Percentiles rank a stretch among this genome's conserved stretches.
Conservation (phyloP, 805 yeast genomes). For the Ogataea philodendri region DNA sequence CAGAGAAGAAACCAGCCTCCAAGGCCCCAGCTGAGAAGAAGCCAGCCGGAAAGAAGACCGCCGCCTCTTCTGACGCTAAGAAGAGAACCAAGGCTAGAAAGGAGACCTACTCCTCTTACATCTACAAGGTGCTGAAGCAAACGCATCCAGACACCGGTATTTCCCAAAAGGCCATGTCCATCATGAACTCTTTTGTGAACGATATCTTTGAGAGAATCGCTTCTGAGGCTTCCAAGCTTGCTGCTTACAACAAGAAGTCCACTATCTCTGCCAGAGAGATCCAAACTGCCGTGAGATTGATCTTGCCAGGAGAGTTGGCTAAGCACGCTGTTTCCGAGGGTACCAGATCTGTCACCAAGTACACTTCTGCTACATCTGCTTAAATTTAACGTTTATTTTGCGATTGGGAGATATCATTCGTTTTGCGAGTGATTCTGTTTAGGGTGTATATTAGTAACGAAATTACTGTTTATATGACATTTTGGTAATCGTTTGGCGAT, state of each 20-base stretch:
- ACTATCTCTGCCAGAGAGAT: slow-evolving; percentile 97
- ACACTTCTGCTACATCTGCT: slow-evolving; percentile 61
- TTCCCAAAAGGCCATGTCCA: slow-evolving; percentile 97
- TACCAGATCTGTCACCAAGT: slow-evolving; percentile 95
- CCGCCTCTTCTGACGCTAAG: slow-evolving; percentile 77
- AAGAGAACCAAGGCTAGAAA: slow-evolving; percentile 94
- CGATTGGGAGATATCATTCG: slow-evolving; percentile 20
- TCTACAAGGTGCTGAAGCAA: slow-evolving; percentile 97
- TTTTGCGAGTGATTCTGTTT: slow-evolving; percentile 22
- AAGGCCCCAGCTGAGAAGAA: slow-evolving; percentile 97
- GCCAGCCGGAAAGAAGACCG: slow-evolving; percentile 88
- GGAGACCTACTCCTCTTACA: slow-evolving; percentile 97
- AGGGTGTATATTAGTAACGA: slow-evolving; percentile 36
- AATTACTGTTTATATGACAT: slow-evolving; percentile 6
- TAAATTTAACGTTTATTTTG: slow-evolving; percentile 20
- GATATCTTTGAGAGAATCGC: slow-evolving; percentile 98
- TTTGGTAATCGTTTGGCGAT: not conserved
- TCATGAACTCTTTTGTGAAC: slow-evolving; percentile 97
- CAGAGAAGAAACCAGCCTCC: slow-evolving; percentile 74
- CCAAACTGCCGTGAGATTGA: slow-evolving; percentile 95
- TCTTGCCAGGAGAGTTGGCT: slow-evolving; percentile 96
- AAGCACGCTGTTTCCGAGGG: slow-evolving; percentile 98
- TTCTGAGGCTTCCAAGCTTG: slow-evolving; percentile 95
- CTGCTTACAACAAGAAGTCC: slow-evolving; percentile 98
- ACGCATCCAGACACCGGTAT: slow-evolving; percentile 99